Base-by-base conservation (phyloP, 2,329 filamentous ascomycete genomes). In the Alternaria hordeiaustralica region DNA sequence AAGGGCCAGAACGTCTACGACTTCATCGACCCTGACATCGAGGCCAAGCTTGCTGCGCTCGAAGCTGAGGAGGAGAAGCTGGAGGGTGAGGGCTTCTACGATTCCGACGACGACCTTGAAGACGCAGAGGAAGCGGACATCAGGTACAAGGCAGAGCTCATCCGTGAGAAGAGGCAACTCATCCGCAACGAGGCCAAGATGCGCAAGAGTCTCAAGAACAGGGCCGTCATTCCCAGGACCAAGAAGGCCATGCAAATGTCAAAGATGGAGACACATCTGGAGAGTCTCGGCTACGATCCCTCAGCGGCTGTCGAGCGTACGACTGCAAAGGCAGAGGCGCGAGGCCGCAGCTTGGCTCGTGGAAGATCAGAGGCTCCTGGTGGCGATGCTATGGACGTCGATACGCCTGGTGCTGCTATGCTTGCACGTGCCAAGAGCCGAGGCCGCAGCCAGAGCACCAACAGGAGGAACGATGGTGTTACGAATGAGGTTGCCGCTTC, bases 1-100 rank as follows among this genome's bases (percentile, higher is more conserved):
- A 90, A 98, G 77, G 96, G 96, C 81, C 94, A 95, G 87, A 99
- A 99, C 80, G 92, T 99, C 61, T 96, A 95, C 83, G 96, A 99
- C 82, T 99, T 93, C 81, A 89, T 99, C 76, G 96, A 98, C 76
- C 94, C 95, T 1, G 96, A 99, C 60, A 99, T 99, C 78, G 96
- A 97, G 76, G 87, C 89, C 71, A 98, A 97, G 85, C 88, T 99
- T 54, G 90, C 91, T 55, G 93, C 93, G 60, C 87, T 99, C 33
- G 96, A 99, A 81, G 94, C 94, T 67, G 96, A 99, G 78, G 96
- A 99, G 81, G 95, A 97, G 83, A 91, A 91, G 74, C 88, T 98
- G 13, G 92, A 97, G 81, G 90, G 89, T 8, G 93, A 97, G 69
- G 96, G 96, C 63, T 97, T 92, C 86, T 99, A 99, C 82, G 92